Evolutionary conservation across 108 stramenopile genomes (phyloP).

Genomic region (Discostella pseudostelligera): DNA sequence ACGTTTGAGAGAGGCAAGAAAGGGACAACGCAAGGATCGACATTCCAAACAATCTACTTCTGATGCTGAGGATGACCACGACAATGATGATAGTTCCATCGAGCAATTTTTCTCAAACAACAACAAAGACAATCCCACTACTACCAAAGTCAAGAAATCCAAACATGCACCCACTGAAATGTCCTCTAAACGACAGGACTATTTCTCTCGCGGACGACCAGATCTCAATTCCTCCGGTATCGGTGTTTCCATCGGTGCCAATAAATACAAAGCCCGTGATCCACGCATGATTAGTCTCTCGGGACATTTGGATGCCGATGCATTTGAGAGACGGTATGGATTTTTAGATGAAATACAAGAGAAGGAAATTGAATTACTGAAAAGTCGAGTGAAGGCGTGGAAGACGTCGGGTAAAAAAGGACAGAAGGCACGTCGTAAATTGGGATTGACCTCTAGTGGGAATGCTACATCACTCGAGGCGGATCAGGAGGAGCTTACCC

Average conservation of each 20-base stretch:
- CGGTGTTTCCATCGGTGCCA: slow-evolving; percentile 83
- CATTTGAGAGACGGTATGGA: slow-evolving; percentile 72
- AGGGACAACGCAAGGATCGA: not conserved
- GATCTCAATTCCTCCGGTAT: slow-evolving; percentile 72
- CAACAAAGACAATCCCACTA: not conserved
- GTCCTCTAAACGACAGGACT: slow-evolving; percentile 75
- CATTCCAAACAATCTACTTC: not conserved
- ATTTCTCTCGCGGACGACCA: slow-evolving; percentile 58
- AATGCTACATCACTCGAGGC: slow-evolving; percentile 35
- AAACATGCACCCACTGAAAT: slow-evolving; percentile 83
- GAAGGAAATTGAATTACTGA: slow-evolving; percentile 68
- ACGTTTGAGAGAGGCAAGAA: slow-evolving; percentile 16
- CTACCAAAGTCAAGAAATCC: slow-evolving; percentile 49
- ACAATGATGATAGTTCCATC: slow-evolving; percentile 12
- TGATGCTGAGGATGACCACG: not conserved
- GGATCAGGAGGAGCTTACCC: slow-evolving; percentile 63
- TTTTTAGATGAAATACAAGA: slow-evolving; percentile 77
- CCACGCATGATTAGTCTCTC: slow-evolving; percentile 69
- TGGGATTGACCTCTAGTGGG: slow-evolving; percentile 51
- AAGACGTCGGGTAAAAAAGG: slow-evolving; percentile 75
- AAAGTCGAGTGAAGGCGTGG: slow-evolving; percentile 60
- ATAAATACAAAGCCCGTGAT: slow-evolving; percentile 81
- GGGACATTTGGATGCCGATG: slow-evolving; percentile 73
- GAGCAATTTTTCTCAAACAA: not conserved
- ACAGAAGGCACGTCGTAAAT: slow-evolving; percentile 56